Evolutionary conservation across 208 protist genomes (phyloP), one percentile per base, ranked within the genome.

Genomic region (Kentomonas sorsogonicus): DNA sequence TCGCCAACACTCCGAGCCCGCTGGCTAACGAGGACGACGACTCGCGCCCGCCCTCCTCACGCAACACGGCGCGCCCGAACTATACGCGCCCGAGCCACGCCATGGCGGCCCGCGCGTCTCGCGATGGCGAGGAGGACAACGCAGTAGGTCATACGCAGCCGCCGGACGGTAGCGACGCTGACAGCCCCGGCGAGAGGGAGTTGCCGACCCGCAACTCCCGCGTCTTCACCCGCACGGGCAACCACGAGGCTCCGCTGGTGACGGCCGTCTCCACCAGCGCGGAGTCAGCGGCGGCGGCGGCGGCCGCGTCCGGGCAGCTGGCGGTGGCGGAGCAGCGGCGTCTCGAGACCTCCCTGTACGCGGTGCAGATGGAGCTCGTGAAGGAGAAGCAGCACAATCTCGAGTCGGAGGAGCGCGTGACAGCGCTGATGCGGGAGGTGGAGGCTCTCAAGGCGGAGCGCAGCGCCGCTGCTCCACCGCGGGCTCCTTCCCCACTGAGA

Each of bases 331-430:
- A 27, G 10, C 39, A 53, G 1, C 48, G 57, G 15, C 73, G 69
- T 48, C 51, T 79, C 13, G 77, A 80, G 47, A 58, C 50, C 11
- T 69, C 60, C 0, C 60, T 85, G 10, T 48, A 69, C 6, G 69
- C 59, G 6, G 53, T 82, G 36, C 85, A 92, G 55, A 29, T 86
- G 10, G 77, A 81, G 45, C 59, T 89, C 27, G 81, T 81, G 44
- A 69, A 68, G 20, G 80, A 92, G 59, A 92, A 92, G 54, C 54
- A 71, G 46, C 66, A 75, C 55, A 92, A 89, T 64, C 87, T 92
- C 30, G 72, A 77, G 41, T 78, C 78, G 2, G 75, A 89, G 56
- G 69, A 75, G 34, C 69, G 66, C 22, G 68, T 87, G 20, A 54
- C 62, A 13, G 53, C 66, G 2, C 59, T 89, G 27, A 74, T 72